Evolutionary conservation across 2,329 filamentous ascomycete genomes (phyloP).

Genomic region (Lojkania enalia): DNA sequence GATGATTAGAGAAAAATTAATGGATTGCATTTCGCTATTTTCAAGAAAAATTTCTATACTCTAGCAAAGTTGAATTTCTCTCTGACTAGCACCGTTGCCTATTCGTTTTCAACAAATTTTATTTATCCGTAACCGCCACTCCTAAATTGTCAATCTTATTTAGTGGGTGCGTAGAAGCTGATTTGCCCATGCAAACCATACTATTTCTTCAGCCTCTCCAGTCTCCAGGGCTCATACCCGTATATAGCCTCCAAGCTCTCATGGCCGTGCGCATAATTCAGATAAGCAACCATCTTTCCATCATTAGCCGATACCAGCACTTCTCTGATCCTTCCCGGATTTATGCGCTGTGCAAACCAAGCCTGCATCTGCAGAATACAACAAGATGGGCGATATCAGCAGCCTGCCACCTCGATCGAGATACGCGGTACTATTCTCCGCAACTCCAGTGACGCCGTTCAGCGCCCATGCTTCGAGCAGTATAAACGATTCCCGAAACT

Average conservation of each 20-base stretch:
- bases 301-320: neutral
- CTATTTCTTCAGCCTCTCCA: neutral
- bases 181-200: neutral
- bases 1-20: too few species aligned
- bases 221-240: neutral
- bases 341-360: neutral
- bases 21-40: too few species aligned
- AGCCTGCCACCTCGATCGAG: neutral
- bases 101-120: neutral
- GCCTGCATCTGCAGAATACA: neutral
- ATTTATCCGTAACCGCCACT: too few species aligned
- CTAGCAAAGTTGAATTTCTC: neutral
- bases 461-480: neutral
- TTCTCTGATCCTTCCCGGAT: neutral
- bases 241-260: neutral
- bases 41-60: too few species aligned
- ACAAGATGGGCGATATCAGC: neutral
- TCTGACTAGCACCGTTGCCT: neutral
- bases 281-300: neutral
- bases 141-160: neutral
- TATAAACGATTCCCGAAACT: neutral
- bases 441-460: neutral
- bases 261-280: neutral
- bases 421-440: neutral
- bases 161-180: neutral